Base-by-base conservation (phyloP, 2,329 filamentous ascomycete species). In the Pezicula carpinea region DNA sequence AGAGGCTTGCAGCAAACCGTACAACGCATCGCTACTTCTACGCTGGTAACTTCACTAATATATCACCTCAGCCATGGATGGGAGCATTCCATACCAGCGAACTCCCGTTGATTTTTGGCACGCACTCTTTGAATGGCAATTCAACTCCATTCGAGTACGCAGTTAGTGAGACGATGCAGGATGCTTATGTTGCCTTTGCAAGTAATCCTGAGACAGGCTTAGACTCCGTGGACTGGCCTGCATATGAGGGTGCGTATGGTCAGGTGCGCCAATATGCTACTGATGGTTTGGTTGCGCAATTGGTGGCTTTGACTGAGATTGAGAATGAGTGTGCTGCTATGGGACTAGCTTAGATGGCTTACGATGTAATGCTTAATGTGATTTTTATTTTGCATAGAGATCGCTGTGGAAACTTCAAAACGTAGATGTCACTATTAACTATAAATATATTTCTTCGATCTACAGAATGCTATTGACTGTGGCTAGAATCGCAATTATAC, bases 121-220 rank as follows among this genome's bases (percentile, higher is more conserved):
- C 65, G 0, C 52, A 63, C 31, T 55, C 51, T 31, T 61, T 56
- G 43, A 50, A 58, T 8, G 54, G 54, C 6, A 60, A 59, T 40
- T 62, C 58, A 3, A 64, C 61, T 2, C 44, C 54, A 23, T 60
- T 59, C 29, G 60, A 64, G 42, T 57, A 53, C 51, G 49, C 56
- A n/a, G 54, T 61, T 5, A 54, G 52, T 41, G 29, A 51, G 5
- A 39, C 38, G 13, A 62, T 63, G 59, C 49, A 61, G 51, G 56
- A 58, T 60, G 23, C 52, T 13, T 48, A 36, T 32, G 33, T 46
- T 22, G 34, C 39, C 11, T 51, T 51, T 43, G 46, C 39, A 4
- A 45, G 34, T 6, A 39, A 51, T 15, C 44, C 48, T 29, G 17
- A 10, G 3, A 40, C 8, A 2, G 38, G 38, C 11, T 26, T 40